Conservation (phyloP, 306 rosid genomes). For the Corylus heterophylla region DNA sequence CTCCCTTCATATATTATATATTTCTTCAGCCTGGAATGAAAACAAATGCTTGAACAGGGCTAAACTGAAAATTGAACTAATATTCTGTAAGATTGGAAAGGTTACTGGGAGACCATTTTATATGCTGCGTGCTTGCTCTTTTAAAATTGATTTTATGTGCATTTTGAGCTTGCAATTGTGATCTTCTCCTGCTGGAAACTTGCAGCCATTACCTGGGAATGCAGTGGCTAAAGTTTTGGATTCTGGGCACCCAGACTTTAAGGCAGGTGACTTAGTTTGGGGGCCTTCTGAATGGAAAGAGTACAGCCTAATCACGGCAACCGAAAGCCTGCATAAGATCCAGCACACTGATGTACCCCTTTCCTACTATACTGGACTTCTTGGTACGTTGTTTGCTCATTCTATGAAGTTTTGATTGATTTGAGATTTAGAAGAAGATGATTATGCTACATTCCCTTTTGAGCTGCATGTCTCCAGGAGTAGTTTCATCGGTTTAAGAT, state of each 20-base stretch:
- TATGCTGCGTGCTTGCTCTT: not conserved
- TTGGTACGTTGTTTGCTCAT: slow-evolving; percentile 2
- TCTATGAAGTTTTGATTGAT: not conserved
- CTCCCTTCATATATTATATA: too few species aligned
- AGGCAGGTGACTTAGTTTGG: slow-evolving; percentile 49
- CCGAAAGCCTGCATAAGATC: slow-evolving; percentile 40
- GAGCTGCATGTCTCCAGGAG: too few species aligned
- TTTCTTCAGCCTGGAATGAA: too few species aligned
- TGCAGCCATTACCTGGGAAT: slow-evolving; percentile 40
- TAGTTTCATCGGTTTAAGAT: too few species aligned
- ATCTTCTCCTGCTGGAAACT: not conserved
- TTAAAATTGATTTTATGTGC: not conserved
- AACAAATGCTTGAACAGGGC: too few species aligned
- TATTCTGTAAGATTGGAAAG: too few species aligned
- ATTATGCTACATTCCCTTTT: not conserved
- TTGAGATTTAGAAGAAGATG: not conserved
- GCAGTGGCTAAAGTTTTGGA: slow-evolving; percentile 53
- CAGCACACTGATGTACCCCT: slow-evolving; percentile 42
- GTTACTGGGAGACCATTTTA: too few species aligned
- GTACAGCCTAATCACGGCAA: slow-evolving; percentile 35
- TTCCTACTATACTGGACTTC: slow-evolving; percentile 48
- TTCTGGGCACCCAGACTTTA: slow-evolving; percentile 47
- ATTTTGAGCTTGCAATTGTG: not conserved
- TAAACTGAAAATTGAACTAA: too few species aligned
- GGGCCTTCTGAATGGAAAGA: slow-evolving; percentile 57